Evolutionary conservation across 768 basidiomycete species (phyloP), one percentile per base, ranked within the genome.

Genomic region (Pilatotrama ljubarskyi): DNA sequence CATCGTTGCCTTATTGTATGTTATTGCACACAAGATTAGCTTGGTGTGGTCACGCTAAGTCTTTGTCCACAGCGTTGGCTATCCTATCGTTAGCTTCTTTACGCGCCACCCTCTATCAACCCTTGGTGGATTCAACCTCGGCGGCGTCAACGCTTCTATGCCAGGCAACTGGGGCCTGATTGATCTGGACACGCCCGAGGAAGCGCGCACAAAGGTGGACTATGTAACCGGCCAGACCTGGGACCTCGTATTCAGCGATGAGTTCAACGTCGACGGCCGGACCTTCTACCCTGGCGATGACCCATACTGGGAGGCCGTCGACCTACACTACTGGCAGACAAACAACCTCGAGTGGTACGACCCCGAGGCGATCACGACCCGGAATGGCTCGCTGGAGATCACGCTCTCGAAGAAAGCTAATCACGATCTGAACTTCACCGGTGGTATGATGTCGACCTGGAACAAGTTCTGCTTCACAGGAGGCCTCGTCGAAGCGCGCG

Each of bases 381-480:
- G 64, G 41, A 71, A 74, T 63, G 76, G 79, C 51, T 68, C 73
- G 32, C 73, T 81, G 25, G 72, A 78, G 63, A 75, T 77, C 65
- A 81, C 80, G 0, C 75, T 97, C 65, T 84, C 75, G n/a, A 69
- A 80, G 66, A 89, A 82, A 69, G 67, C 74, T 54, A 90, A 80
- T 26, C 88, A 58, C 63, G 49, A 58, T 36, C 48, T 64, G 44
- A 36, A 65, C 62, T 79, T 81, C 68, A 78, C 69, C 22, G 68
- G 73, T 32, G 80, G 79, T 10, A 79, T 83, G 78, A 71, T 82
- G 69, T 73, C 75, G 13, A 75, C 77, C 11, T 80, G 76, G 90
- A 94, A 94, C 73, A 93, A 94, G 73, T 88, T 96, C 61, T 95
- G 91, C 72, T 94, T 93, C 73, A 90, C 90, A 14, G 90, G 89